Percentiles rank a stretch among this genome's conserved stretches.
Evolutionary conservation across 352 stramenopile genomes (phyloP).

Genomic region (Ophiocytium majus): DNA sequence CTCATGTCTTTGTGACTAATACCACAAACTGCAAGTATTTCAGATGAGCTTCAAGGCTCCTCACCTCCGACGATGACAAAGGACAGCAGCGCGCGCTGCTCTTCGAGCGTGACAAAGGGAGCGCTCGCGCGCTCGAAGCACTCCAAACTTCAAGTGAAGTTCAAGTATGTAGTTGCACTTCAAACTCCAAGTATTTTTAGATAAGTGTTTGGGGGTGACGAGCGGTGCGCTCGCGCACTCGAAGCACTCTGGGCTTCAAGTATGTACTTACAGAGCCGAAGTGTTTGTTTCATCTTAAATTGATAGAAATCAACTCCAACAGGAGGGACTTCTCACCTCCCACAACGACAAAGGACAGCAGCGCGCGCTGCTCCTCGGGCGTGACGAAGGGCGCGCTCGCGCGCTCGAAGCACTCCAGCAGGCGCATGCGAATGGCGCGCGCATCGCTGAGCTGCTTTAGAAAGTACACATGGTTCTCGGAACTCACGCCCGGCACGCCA

Average conservation of each 20-base stretch:
- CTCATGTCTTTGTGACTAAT: too few relatives aligned
- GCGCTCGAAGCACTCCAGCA: slow-evolving; percentile 89
- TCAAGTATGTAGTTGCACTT: too few relatives aligned
- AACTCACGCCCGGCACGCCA: slow-evolving; percentile 71
- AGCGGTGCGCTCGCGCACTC: too few relatives aligned
- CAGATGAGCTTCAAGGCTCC: too few relatives aligned
- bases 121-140: slow-evolving; percentile 92
- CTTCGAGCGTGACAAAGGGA: slow-evolving; percentile 70
- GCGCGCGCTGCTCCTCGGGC: slow-evolving; percentile 73
- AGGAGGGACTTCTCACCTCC: slow-evolving; percentile 84
- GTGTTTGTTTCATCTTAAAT: too few relatives aligned
- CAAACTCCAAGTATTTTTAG: too few relatives aligned
- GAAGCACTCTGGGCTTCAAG: too few relatives aligned
- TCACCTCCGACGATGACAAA: slow-evolving; percentile 96
- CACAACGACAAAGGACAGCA: slow-evolving; percentile 96
- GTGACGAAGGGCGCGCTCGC: slow-evolving; percentile 78
- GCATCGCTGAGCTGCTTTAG: slow-evolving; percentile 94
- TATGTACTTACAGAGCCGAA: too few relatives aligned
- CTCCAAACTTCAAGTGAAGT: too few relatives aligned
- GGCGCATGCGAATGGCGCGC: slow-evolving; percentile 73
- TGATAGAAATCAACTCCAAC: too few relatives aligned
- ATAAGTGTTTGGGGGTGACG: too few relatives aligned
- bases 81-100: slow-evolving; percentile 83
- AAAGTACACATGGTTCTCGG: slow-evolving; percentile 88
- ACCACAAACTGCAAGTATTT: too few relatives aligned